These are phyloP conservation scores for Botrytis cinerea DNA, from an alignment of 2,329 filamentous ascomycete species.

Conservation along the genomic window DNA sequence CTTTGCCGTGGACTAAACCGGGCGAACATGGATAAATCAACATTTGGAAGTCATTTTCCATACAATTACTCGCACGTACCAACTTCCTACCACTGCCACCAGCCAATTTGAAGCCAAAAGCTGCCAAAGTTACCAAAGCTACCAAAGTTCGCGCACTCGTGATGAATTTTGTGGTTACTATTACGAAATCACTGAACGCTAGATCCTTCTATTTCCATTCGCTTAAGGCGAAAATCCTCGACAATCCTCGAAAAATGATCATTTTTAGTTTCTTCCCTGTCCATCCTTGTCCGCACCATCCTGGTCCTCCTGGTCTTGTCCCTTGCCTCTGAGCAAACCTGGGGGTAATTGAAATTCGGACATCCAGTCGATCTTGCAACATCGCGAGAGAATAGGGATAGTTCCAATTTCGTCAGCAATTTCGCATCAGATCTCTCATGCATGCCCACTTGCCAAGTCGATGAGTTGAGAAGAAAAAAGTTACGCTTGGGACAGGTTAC, in stretches of 20 bases:
- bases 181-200: slow-evolving; percentile 21
- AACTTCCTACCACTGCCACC: not conserved
- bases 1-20: slow-evolving; percentile 5
- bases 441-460: not conserved
- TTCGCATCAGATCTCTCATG: slow-evolving; percentile 9
- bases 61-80: slow-evolving; percentile 2
- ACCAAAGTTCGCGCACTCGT: slow-evolving; percentile 14
- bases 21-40: not conserved
- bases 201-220: slow-evolving; percentile 12
- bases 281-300: not conserved
- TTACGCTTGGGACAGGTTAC: slow-evolving; percentile 4
- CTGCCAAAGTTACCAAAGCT: not conserved
- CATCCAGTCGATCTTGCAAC: slow-evolving; percentile 23
- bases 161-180: slow-evolving; percentile 18
- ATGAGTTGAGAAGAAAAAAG: not conserved
- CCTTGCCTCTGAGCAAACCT: slow-evolving; percentile 22
- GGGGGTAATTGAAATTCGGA: slow-evolving; percentile 27
- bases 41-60: slow-evolving; percentile 1
- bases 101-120: not conserved
- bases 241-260: slow-evolving; percentile 18
- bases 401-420: slow-evolving; percentile 4
- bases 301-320: not conserved
- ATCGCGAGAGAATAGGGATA: not conserved
- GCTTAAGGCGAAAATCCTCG: not conserved
- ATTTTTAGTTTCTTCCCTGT: not conserved